Evolutionary conservation across 139 green algal genomes (phyloP), one percentile per base, ranked within the genome.

Genomic region (Tetraselmis striata): DNA sequence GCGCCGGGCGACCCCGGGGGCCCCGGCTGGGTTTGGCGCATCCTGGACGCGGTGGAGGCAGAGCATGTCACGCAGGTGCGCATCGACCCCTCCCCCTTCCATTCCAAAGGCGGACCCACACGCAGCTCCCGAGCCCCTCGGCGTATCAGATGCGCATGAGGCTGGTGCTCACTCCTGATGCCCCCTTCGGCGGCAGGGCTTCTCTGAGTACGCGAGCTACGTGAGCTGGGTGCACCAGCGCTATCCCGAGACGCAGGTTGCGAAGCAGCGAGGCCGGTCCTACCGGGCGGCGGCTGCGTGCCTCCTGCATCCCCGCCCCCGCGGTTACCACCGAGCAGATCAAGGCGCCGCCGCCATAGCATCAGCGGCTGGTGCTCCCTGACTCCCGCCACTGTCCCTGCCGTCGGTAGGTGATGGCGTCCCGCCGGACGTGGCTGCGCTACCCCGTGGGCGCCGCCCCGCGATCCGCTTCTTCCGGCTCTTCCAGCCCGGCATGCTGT

Each of bases 141-240:
- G n/a, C n/a, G n/a, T 67, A 18, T 67, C 11, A 25, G 45, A 67
- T 67, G 5, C 18, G 45, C 45, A 67, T 67, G 18, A 67, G 18
- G 11, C 18, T 5, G 5, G 18, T 67, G 5, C 5, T 67, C 18
- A 5, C 45, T 67, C 11, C 45, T 67, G 45, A 25, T n/a, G 76
- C 31, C 1, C 5, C 2, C 29, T 2, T 11, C 28, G 2, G 28
- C n/a, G 79, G 32, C 59, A 79, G 29, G 87, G 88, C 28, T 92
- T 92, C 77, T 89, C 84, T 59, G 88, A 92, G 83, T 92, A 90
- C 32, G 86, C 86, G 1, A 86, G 78, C 58, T 92, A 90, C 82
- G 77, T 89, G 2, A 89, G 82, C 75, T 92, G 84, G 84, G 80
- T 90, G 24, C 83, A 85, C 27, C 77, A 86, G 79, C 74, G 83